These are phyloP conservation scores for Candida krabiensis DNA, from an alignment of 805 yeast species.

Conservation along the genomic window DNA sequence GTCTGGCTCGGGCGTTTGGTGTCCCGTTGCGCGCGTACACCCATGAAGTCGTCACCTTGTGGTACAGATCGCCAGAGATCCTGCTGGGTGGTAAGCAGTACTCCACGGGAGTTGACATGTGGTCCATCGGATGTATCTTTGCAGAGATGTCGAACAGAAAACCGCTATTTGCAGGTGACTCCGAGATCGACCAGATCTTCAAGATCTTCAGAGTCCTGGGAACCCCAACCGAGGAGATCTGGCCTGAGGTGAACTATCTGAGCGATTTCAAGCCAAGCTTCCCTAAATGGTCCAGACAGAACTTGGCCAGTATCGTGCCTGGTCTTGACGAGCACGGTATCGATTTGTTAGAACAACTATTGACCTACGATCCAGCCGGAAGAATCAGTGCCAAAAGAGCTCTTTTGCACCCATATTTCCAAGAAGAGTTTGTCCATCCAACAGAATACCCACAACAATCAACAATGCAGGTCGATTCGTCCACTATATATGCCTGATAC, in stretches of 20 bases:
- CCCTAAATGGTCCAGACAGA: slow-evolving; percentile 84
- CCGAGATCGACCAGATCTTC: slow-evolving; percentile 96
- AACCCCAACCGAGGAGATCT: slow-evolving; percentile 86
- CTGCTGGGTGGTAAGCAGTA: slow-evolving; percentile 94
- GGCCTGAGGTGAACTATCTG: slow-evolving; percentile 92
- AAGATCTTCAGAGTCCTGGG: slow-evolving; percentile 90
- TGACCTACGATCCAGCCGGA: slow-evolving; percentile 90
- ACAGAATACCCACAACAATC: slow-evolving; percentile 34
- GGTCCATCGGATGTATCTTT: slow-evolving; percentile 97
- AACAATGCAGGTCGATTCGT: slow-evolving; percentile 37
- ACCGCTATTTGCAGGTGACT: slow-evolving; percentile 95
- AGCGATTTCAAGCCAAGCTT: slow-evolving; percentile 93
- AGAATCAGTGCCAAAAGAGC: slow-evolving; percentile 95
- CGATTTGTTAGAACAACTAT: slow-evolving; percentile 73
- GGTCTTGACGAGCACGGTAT: slow-evolving; percentile 80
- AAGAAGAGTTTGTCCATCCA: slow-evolving; percentile 41
- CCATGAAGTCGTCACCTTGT: slow-evolving; percentile 95
- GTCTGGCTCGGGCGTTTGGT: slow-evolving; percentile 95
- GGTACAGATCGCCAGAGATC: slow-evolving; percentile 98
- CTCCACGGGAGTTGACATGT: slow-evolving; percentile 97
- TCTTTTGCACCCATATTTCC: slow-evolving; percentile 82
- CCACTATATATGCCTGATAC: slow-evolving; percentile 31
- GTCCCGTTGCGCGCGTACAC: slow-evolving; percentile 96
- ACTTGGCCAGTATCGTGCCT: slow-evolving; percentile 71
- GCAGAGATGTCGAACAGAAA: slow-evolving; percentile 97